phyloP scores from a whole-genome alignment of 2,329 filamentous ascomycete genomes.

The Aspergillus eucalypticola region DNA sequence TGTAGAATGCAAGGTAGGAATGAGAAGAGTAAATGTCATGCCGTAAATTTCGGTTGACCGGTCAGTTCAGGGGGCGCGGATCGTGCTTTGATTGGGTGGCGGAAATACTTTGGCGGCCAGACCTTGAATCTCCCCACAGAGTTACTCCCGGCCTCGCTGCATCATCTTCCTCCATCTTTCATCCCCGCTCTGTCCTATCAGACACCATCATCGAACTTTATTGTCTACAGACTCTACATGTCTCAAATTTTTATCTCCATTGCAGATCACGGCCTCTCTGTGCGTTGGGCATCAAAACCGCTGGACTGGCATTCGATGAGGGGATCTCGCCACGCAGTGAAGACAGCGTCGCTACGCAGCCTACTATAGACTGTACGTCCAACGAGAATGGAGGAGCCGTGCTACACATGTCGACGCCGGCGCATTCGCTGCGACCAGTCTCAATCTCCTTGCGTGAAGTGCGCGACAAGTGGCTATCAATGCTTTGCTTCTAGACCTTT shows the following conservation, averaged over 20 bases:
- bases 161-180: background rate
- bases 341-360: background rate
- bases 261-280: background rate
- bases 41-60: background rate
- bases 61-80: background rate
- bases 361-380: background rate
- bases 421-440: slow-evolving; percentile 38
- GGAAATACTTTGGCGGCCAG: background rate
- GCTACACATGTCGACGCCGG: slow-evolving; percentile 40
- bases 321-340: background rate
- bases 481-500: slow-evolving; percentile 36
- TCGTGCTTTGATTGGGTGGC: background rate
- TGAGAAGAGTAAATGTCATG: background rate
- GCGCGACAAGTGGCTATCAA: slow-evolving; percentile 34
- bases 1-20: background rate
- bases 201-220: background rate
- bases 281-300: background rate
- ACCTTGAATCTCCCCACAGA: no score
- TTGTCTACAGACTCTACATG: background rate
- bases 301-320: background rate
- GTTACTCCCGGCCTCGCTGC: background rate
- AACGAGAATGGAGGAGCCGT: slow-evolving; percentile 21
- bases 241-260: background rate
- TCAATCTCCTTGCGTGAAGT: slow-evolving; percentile 34
- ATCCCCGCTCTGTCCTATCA: background rate